Evolutionary conservation across 192 early-diverging fungal species (phyloP).

Genomic region (Backusella sp.): DNA sequence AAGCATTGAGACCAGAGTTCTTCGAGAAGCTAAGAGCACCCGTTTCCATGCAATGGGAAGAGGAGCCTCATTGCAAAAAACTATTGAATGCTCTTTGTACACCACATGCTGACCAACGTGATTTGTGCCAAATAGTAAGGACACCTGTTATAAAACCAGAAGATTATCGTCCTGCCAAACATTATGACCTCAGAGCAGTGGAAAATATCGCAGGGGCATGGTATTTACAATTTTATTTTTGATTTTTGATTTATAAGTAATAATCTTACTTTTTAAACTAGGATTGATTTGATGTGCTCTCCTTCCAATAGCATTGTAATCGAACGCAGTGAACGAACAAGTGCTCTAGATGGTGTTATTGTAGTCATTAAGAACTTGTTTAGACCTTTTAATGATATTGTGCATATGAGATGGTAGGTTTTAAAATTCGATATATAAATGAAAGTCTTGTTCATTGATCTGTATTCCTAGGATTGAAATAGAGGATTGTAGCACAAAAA

Average conservation of each 20-base stretch:
- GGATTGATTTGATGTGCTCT: neutral
- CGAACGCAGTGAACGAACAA: neutral
- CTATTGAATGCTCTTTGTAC: neutral
- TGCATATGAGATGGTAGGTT: neutral
- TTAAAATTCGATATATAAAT: neutral
- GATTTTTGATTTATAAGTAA: neutral
- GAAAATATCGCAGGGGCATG: neutral
- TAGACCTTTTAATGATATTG: neutral
- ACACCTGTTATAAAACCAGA: neutral
- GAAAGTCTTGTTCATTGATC: neutral
- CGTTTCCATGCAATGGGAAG: neutral
- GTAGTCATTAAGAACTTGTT: neutral
- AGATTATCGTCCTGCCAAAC: neutral
- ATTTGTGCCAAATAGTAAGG: neutral
- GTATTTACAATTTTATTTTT: neutral
- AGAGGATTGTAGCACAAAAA: neutral
- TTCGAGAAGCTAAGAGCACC: neutral
- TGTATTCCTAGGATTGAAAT: slow-evolving; percentile 1
- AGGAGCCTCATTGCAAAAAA: neutral
- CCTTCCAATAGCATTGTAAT: neutral
- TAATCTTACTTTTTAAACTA: neutral
- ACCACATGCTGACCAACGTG: neutral
- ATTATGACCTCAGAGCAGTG: neutral
- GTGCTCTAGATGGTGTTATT: neutral
- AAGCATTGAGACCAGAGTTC: neutral